phyloP scores from a whole-genome alignment of 164 flowering plant genomes.

The Annona squamosa region DNA sequence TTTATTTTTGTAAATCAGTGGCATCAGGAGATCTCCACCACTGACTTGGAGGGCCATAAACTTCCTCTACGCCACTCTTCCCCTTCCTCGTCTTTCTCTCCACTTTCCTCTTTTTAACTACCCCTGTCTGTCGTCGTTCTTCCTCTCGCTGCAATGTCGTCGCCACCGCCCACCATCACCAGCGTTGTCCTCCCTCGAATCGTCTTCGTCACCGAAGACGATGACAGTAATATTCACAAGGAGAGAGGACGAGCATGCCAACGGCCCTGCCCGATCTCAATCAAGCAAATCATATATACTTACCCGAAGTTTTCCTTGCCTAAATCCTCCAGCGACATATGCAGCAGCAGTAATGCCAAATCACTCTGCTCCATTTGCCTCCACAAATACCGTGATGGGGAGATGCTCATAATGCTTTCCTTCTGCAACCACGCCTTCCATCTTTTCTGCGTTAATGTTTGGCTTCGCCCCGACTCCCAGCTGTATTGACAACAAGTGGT shows the following conservation, averaged over 20 bases:
- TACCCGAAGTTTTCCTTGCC: slow-evolving; percentile 46
- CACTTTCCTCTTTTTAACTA: no score
- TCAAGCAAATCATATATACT: slow-evolving; percentile 34
- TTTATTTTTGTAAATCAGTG: no score
- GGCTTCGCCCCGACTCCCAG: slow-evolving; percentile 40
- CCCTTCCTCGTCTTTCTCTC: no score
- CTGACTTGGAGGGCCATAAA: no score
- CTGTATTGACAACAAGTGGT: no score
- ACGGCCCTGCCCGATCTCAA: slow-evolving; percentile 31
- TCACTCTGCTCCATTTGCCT: slow-evolving; percentile 75
- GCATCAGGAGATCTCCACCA: no score
- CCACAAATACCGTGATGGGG: slow-evolving; percentile 73
- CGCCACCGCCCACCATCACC: slow-evolving; percentile 3
- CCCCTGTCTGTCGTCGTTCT: no score
- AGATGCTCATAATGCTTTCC: slow-evolving; percentile 96
- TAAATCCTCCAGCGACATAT: slow-evolving; percentile 12
- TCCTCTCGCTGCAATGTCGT: neutral
- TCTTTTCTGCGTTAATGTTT: slow-evolving; percentile 69
- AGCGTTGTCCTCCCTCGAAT: slow-evolving; percentile 42
- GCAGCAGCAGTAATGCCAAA: no score
- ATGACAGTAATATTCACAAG: slow-evolving; percentile 11
- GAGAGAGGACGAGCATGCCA: slow-evolving; percentile 11
- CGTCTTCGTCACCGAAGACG: slow-evolving; percentile 47
- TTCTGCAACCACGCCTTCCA: slow-evolving; percentile 85
- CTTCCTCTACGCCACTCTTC: no score